Evolutionary conservation across 1,284 basidiomycete genomes (phyloP).

Genomic region (Prillingera fragicola): DNA sequence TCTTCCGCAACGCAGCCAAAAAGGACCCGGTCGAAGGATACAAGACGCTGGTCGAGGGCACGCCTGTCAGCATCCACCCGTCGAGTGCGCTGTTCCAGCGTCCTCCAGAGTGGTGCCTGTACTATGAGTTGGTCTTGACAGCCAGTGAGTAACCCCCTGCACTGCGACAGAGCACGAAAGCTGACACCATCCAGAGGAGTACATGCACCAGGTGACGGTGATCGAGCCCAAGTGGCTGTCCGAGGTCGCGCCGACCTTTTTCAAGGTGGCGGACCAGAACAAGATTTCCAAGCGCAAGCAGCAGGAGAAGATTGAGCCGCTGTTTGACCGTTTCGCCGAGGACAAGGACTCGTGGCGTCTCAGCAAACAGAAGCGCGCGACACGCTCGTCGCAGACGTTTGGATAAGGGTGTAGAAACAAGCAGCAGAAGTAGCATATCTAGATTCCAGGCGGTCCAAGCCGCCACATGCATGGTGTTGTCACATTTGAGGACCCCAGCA

Average conservation of each 20-base stretch:
- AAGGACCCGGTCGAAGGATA: constrained; percentile 70
- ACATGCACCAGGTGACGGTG: constrained; percentile 90
- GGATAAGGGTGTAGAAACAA: constrained; percentile 9
- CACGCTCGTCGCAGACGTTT: constrained; percentile 44
- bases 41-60: constrained; percentile 95
- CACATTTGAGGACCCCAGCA: no score
- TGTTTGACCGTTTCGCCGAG: constrained; percentile 47
- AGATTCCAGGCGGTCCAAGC: no score
- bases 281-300: constrained; percentile 96
- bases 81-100: constrained; percentile 96
- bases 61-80: constrained; percentile 96
- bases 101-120: constrained; percentile 72
- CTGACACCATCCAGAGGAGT: constrained; percentile 57
- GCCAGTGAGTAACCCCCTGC: constrained; percentile 51
- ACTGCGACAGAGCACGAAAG: neutral
- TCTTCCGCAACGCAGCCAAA: constrained; percentile 93
- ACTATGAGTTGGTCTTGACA: constrained; percentile 68
- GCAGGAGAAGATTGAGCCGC: constrained; percentile 93
- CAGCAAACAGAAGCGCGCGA: constrained; percentile 43
- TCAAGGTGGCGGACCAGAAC: constrained; percentile 91
- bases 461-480: no score
- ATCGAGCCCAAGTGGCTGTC: constrained; percentile 99
- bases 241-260: constrained; percentile 92
- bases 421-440: no score
- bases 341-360: constrained; percentile 51